phyloP scores from a whole-genome alignment of 371 early-diverging fungal genomes.

The Dentiscutata heterogama region DNA sequence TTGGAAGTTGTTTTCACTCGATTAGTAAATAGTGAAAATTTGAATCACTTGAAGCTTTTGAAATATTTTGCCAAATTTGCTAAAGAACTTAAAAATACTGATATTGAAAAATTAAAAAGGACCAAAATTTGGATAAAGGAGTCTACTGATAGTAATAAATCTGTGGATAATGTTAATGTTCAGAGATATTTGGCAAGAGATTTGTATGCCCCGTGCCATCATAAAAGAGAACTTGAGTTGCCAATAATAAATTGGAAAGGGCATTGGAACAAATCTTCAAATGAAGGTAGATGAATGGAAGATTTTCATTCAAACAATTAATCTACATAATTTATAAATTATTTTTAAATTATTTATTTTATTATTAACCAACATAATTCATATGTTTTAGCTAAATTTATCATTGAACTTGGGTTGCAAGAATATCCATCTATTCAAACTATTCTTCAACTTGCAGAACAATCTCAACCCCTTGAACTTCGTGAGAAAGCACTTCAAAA shows the following conservation, averaged over 20 bases:
- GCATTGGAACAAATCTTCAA: slow-evolving; percentile 60
- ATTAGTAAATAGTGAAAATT: slow-evolving; percentile 78
- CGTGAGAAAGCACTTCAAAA: slow-evolving; percentile 69
- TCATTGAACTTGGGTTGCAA: slow-evolving; percentile 73
- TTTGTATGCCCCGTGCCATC: slow-evolving; percentile 51
- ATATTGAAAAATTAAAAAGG: slow-evolving; percentile 68
- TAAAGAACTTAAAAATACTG: background rate
- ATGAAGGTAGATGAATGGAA: slow-evolving; percentile 54
- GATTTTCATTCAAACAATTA: background rate
- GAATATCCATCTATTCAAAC: slow-evolving; percentile 63
- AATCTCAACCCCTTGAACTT: slow-evolving; percentile 51
- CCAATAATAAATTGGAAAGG: slow-evolving; percentile 78
- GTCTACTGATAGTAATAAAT: background rate
- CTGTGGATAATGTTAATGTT: slow-evolving; percentile 27
- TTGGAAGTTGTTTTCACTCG: slow-evolving; percentile 86
- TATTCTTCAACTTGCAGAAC: slow-evolving; percentile 65
- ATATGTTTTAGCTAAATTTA: slow-evolving; percentile 62
- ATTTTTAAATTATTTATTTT: too few species aligned
- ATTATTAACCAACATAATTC: background rate
- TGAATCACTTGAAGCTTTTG: slow-evolving; percentile 86
- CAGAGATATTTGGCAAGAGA: too few species aligned
- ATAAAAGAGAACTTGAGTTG: slow-evolving; percentile 64
- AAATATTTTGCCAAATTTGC: slow-evolving; percentile 74
- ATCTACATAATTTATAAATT: too few species aligned
- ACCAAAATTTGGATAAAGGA: slow-evolving; percentile 78